Percentiles rank a stretch among this genome's conserved stretches.
These are phyloP conservation scores for Phlebiopsis flavidoalba DNA, from an alignment of 768 basidiomycete genomes.

Conservation along the genomic window DNA sequence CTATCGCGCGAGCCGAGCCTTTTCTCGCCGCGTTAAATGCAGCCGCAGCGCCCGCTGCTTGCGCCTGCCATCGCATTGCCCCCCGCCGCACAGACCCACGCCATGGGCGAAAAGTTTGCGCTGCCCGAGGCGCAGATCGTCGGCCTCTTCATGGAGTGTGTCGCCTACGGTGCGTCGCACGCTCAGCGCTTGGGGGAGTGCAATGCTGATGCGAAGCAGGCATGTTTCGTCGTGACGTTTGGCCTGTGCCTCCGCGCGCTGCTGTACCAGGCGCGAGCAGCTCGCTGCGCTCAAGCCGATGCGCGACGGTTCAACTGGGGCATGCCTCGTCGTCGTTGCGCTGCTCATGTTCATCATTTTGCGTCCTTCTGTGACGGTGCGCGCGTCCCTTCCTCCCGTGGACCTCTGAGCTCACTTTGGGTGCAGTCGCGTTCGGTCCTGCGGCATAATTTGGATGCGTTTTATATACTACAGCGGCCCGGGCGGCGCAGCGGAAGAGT, in stretches of 20 bases:
- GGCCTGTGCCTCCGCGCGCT: slow-evolving; percentile 29
- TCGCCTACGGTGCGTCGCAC: slow-evolving; percentile 13
- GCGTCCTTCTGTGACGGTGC: slow-evolving; percentile 32
- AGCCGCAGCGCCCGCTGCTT: too few relatives aligned
- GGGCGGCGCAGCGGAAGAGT: slow-evolving; percentile 26
- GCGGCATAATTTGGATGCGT: slow-evolving; percentile 37
- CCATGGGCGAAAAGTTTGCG: not conserved
- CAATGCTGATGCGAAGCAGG: not conserved
- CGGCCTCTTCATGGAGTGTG: slow-evolving; percentile 13
- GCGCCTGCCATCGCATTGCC: not conserved
- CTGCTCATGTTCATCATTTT: slow-evolving; percentile 35
- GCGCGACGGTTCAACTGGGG: slow-evolving; percentile 24
- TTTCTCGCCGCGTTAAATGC: too few relatives aligned
- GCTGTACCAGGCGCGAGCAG: slow-evolving; percentile 23
- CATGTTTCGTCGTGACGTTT: slow-evolving; percentile 12
- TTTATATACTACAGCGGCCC: slow-evolving; percentile 27
- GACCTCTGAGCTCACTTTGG: not conserved
- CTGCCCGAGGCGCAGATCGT: slow-evolving; percentile 13
- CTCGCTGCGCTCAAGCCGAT: slow-evolving; percentile 23
- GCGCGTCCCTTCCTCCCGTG: not conserved
- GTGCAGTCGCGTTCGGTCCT: slow-evolving; percentile 31
- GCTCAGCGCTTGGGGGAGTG: not conserved
- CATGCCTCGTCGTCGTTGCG: slow-evolving; percentile 34
- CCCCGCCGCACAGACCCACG: not conserved
- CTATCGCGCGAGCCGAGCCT: too few relatives aligned